Evolutionary conservation across 2,329 filamentous ascomycete genomes (phyloP).

Genomic region (Beauveria sp.): DNA sequence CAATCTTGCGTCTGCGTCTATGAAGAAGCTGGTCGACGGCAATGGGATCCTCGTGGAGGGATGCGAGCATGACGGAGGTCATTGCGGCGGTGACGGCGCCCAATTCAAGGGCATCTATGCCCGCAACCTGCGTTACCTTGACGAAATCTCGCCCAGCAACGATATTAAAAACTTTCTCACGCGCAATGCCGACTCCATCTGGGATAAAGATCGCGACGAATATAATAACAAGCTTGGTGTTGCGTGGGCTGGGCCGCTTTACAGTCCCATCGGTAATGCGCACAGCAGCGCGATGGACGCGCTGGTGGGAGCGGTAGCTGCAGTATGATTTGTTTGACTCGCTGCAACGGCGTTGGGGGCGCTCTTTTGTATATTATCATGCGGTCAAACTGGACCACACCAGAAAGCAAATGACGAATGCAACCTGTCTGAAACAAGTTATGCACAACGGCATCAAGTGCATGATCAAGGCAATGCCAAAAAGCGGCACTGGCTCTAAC

Average conservation of each 20-base stretch:
- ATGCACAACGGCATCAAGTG: not conserved
- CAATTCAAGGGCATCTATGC: conserved; percentile 70
- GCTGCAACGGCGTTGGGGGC: not conserved
- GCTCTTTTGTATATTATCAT: not conserved
- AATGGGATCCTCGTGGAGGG: conserved; percentile 38
- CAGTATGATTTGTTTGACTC: conserved; percentile 18
- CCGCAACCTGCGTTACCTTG: conserved; percentile 53
- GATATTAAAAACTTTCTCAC: conserved; percentile 48
- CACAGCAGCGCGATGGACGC: conserved; percentile 61
- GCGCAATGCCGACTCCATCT: conserved; percentile 58
- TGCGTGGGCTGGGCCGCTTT: conserved; percentile 57
- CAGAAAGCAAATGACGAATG: too few species aligned
- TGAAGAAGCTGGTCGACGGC: conserved; percentile 34
- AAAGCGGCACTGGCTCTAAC: not conserved
- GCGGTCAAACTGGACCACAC: too few species aligned
- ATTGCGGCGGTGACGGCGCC: conserved; percentile 42
- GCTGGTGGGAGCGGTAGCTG: conserved; percentile 52
- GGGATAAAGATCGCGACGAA: conserved; percentile 43
- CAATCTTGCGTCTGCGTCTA: conserved; percentile 46
- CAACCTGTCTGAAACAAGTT: not conserved
- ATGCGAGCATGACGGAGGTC: conserved; percentile 24
- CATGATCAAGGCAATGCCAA: not conserved
- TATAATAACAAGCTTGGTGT: conserved; percentile 48
- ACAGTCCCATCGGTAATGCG: conserved; percentile 44
- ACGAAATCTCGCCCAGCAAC: conserved; percentile 40